Evolutionary conservation across 179 eudicot species (phyloP).

Genomic region (Spergularia azorica): DNA sequence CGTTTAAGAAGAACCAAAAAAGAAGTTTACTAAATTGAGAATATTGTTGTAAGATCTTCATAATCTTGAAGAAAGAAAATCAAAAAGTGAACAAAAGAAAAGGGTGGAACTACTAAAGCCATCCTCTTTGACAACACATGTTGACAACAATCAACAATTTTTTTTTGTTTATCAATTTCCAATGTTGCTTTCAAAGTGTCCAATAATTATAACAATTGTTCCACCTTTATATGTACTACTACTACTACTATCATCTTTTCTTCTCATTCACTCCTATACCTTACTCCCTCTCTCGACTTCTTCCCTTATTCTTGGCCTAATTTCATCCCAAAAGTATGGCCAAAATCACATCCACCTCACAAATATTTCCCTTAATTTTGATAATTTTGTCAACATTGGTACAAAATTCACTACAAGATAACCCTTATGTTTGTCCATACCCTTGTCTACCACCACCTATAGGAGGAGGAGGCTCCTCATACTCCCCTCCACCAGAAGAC

Average conservation of each 20-base stretch:
- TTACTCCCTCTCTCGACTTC: slow-evolving; percentile 6
- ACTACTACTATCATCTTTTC: background rate
- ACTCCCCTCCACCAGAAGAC: background rate
- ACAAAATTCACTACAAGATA: slow-evolving; percentile 28
- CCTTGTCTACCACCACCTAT: slow-evolving; percentile 43
- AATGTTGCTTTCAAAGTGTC: slow-evolving; percentile 30
- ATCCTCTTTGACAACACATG: slow-evolving; percentile 5
- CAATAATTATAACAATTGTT: slow-evolving; percentile 18
- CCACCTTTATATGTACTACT: slow-evolving; percentile 12
- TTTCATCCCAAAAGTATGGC: slow-evolving; percentile 23
- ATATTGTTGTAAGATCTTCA: too few relatives aligned
- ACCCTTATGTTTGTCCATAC: slow-evolving; percentile 39
- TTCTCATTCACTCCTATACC: background rate
- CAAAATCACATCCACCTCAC: background rate
- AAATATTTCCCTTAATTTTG: slow-evolving; percentile 8
- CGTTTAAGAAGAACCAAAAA: too few relatives aligned
- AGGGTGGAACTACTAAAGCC: background rate
- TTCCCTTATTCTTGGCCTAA: background rate
- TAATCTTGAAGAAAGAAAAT: too few relatives aligned
- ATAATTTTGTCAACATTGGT: slow-evolving; percentile 16
- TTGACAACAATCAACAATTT: background rate
- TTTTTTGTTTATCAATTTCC: background rate
- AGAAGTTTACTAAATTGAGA: too few relatives aligned
- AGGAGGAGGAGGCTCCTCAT: background rate
- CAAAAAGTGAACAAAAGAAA: background rate